Conservation (phyloP, 2,329 filamentous ascomycete genomes). For the Alternaria sp. region DNA sequence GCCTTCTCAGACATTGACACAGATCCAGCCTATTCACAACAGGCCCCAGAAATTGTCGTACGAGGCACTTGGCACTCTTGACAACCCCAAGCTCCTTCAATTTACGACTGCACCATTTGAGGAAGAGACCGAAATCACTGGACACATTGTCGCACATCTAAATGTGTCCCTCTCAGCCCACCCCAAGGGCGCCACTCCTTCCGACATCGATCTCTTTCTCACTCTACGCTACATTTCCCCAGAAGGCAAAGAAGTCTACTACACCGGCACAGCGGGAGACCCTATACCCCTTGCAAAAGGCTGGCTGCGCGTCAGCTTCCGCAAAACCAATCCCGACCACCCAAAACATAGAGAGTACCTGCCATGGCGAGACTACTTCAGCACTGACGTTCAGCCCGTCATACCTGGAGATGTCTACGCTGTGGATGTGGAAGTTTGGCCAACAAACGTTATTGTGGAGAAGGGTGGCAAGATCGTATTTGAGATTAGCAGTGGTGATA, state of each 20-base stretch:
- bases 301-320: conserved; percentile 68
- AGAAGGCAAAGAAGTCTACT: conserved; percentile 66
- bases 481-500: conserved; percentile 64
- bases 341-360: conserved; percentile 63
- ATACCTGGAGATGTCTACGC: conserved; percentile 64
- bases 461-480: conserved; percentile 64
- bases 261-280: conserved; percentile 72
- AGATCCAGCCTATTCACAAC: conserved; percentile 37
- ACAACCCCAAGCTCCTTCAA: conserved; percentile 63
- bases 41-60: conserved; percentile 62
- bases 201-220: conserved; percentile 71
- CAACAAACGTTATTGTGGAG: conserved; percentile 67
- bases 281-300: conserved; percentile 70
- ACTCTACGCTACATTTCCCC: conserved; percentile 67
- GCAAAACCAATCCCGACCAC: conserved; percentile 63
- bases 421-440: conserved; percentile 72
- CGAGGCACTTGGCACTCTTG: conserved; percentile 65
- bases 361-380: conserved; percentile 67
- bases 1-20: conserved; percentile 55
- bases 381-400: conserved; percentile 62
- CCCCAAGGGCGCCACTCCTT: conserved; percentile 52
- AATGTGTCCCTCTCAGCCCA: conserved; percentile 65
- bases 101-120: conserved; percentile 68
- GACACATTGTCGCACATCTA: conserved; percentile 71
- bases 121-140: conserved; percentile 74